These are phyloP conservation scores for Loxodes magnus DNA, from an alignment of 73 alveolate species.

Conservation along the genomic window DNA sequence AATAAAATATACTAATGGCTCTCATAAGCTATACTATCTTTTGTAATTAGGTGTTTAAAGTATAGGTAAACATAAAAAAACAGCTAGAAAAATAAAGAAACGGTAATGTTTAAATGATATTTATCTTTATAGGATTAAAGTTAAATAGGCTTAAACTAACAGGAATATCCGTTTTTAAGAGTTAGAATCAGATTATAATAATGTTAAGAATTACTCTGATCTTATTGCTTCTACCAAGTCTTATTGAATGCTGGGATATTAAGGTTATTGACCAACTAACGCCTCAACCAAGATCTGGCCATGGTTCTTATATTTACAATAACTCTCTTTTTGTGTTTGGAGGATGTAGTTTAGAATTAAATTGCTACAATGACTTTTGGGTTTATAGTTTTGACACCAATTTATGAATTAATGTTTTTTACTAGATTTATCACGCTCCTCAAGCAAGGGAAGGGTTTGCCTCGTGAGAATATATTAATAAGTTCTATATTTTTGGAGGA, in stretches of 20 bases:
- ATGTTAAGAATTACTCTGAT: too few species aligned
- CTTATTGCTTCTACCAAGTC: too few species aligned
- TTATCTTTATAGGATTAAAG: too few species aligned
- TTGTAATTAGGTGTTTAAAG: too few species aligned
- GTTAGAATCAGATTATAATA: too few species aligned
- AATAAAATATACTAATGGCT: too few species aligned
- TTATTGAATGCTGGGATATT: neutral
- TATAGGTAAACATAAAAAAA: too few species aligned
- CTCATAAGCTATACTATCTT: too few species aligned
- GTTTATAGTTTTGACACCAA: neutral
- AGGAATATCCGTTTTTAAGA: too few species aligned
- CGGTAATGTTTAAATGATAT: too few species aligned
- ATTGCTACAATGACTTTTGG: slow-evolving; percentile 3
- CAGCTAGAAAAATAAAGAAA: too few species aligned
- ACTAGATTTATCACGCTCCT: neutral
- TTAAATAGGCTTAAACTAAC: too few species aligned
- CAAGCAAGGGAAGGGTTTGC: slow-evolving; percentile 10
- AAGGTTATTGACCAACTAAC: neutral
- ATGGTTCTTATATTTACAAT: neutral
- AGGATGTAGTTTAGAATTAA: slow-evolving; percentile 6
- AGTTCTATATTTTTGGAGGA: slow-evolving; percentile 1
- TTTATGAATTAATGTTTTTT: neutral
- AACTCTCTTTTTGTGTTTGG: slow-evolving; percentile 2
- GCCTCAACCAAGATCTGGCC: slow-evolving; percentile 10
- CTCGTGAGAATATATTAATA: neutral